A percentile compares a stretch with the other conserved stretches of the same genome.
Conservation (phyloP, 305 asterid genomes). For the Solanum hybrid region DNA sequence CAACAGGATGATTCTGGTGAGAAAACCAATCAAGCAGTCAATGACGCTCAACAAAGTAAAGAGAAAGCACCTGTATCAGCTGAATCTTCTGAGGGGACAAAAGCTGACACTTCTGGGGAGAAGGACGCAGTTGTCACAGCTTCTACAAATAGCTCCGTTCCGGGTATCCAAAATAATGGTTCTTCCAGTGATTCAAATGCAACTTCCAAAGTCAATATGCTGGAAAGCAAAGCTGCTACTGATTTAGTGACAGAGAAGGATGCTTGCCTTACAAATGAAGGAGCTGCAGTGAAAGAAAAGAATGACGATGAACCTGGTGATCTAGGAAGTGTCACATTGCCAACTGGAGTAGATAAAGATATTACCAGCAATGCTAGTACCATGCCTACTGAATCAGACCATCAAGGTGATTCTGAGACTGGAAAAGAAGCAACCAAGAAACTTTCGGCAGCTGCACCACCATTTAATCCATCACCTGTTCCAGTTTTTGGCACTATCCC, state of each 20-base stretch:
- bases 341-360: conserved; percentile 30
- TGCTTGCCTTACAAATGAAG: conserved; percentile 13
- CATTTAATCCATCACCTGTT: conserved; percentile 57
- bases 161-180: conserved; percentile 25
- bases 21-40: conserved; percentile 10
- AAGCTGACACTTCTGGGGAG: conserved; percentile 21
- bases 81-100: conserved; percentile 15
- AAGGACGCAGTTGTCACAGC: conserved; percentile 11
- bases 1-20: conserved; percentile 15
- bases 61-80: neutral
- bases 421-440: conserved; percentile 65
- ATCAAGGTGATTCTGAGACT: conserved; percentile 40
- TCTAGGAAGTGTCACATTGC: conserved; percentile 12
- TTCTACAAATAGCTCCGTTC: conserved; percentile 8
- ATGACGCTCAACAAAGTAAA: conserved; percentile 12
- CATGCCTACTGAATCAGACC: conserved; percentile 39
- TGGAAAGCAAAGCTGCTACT: conserved; percentile 15
- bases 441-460: conserved; percentile 90
- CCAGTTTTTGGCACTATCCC: conserved; percentile 64
- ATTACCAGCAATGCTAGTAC: conserved; percentile 8
- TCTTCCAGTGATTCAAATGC: conserved; percentile 18
- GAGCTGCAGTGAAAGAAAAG: conserved; percentile 16
- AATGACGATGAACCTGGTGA: conserved; percentile 16
- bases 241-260: conserved; percentile 20
- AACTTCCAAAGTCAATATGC: conserved; percentile 8